Evolutionary conservation across 352 stramenopile genomes (phyloP).

Genomic region (Phytopythium vexans): DNA sequence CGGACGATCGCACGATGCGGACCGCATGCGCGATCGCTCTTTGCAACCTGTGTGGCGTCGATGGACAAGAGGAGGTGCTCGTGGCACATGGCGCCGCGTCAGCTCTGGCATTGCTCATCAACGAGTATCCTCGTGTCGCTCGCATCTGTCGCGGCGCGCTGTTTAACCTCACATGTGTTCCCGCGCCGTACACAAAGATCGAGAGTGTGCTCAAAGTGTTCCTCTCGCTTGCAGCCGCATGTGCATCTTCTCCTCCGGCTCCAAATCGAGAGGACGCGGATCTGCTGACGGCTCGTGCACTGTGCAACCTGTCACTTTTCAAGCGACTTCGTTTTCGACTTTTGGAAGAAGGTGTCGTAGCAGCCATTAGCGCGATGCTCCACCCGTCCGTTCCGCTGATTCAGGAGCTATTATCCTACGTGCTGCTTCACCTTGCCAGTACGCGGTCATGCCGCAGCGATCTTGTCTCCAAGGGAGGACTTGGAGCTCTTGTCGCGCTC

Average conservation of each 20-base stretch:
- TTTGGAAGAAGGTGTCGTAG: conserved; percentile 88
- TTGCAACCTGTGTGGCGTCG: conserved; percentile 82
- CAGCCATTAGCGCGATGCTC: conserved; percentile 58
- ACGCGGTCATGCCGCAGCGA: conserved; percentile 57
- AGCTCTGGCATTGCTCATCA: conserved; percentile 81
- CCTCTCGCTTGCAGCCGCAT: conserved; percentile 50
- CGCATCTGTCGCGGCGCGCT: conserved; percentile 69
- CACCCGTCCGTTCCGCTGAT: conserved; percentile 39
- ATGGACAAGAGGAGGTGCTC: conserved; percentile 70
- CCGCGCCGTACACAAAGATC: conserved; percentile 84
- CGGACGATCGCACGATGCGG: conserved; percentile 57
- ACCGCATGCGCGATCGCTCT: conserved; percentile 84
- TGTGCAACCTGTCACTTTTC: conserved; percentile 89
- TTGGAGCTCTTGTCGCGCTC: conserved; percentile 53
- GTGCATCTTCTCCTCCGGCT: conserved; percentile 14
- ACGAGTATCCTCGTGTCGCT: conserved; percentile 59
- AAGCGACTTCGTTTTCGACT: conserved; percentile 76
- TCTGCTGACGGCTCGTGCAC: conserved; percentile 55
- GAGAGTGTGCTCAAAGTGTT: conserved; percentile 81
- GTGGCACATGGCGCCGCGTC: conserved; percentile 82
- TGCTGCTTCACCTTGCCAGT: conserved; percentile 70
- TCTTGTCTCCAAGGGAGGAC: conserved; percentile 68
- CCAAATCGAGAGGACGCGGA: conserved; percentile 35
- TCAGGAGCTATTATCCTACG: conserved; percentile 62
- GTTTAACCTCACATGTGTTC: conserved; percentile 89